Base-by-base conservation (phyloP, 164 flowering plant genomes). In the Vitis rupestris region DNA sequence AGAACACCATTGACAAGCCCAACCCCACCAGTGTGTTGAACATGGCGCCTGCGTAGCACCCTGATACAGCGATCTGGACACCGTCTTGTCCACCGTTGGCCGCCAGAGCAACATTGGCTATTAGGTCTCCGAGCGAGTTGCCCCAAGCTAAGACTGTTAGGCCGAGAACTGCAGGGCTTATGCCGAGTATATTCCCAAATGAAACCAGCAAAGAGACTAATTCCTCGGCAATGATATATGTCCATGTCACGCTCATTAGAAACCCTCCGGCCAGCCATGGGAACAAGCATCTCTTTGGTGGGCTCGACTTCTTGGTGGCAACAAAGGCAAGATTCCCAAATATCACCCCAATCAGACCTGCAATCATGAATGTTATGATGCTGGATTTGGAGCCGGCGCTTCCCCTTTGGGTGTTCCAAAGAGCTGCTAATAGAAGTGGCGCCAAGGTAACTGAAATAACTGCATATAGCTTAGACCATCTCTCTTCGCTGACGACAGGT, bases 81-180 rank as follows among this genome's bases (percentile, higher is more conserved):
- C 92, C 92, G 61, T 79, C 86, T 63, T 74, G 30, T 16, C 87
- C 90, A 29, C 90, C 90, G 49, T 77, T 70, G 59, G 79, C 9
- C 1, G 92, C 90, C 87, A 90, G 62, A 0, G 88, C 75, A 2
- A 67, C 72, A 63, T 90, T 88, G 8, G 91, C 76, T 10, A 87
- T 77, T 63, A 90, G 60, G 63, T 90, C 95, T 29, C 87, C 91
- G 17, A 85, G 60, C n/a, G 95, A 90, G 74, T 88, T 88, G 8
- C 95, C 95, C 95, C 95, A 90, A 12, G 95, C 92, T 27, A 90
- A 85, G 50, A 88, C 84, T 59, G 95, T 90, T 1, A 90, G 76
- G 3, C 88, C 95, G 23, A 90, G 71, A 51, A 87, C 70, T 31
- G 95, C 84, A 66, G 91, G 83, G 59, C 73, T 85, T 5, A 88